Base-by-base conservation (phyloP, 495 filamentous ascomycete species). In the Podospora conica region DNA sequence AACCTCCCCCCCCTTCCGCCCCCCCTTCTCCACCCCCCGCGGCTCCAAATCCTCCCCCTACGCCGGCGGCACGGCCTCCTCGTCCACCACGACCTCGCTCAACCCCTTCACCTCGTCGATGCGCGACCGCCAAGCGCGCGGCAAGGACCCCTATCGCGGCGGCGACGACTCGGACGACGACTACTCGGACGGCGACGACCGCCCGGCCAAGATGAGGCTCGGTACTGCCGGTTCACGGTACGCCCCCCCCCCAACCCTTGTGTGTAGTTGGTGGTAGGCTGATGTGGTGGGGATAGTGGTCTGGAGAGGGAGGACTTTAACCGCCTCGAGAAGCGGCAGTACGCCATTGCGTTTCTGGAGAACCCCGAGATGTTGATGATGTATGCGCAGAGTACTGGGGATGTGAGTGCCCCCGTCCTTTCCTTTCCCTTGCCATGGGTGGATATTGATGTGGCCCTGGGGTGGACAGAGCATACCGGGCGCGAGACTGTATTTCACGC, bases 291-390 rank as follows among this genome's bases (percentile, higher is more conserved):
- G 29, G 1, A 3, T 3, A 53, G 20, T 53, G 68, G 70, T 11
- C 20, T 33, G 7, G 64, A 69, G 20, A 71, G 68, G 56, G 70
- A 71, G 63, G 61, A 77, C 22, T 81, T 74, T 63, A 66, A 66
- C 31, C 25, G 55, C 3, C 20, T 56, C 18, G 77, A 83, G 64
- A 72, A 72, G 11, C 79, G 80, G 3, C 71, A 77, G 40, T 68
- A 76, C 25, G 83, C 83, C 29, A 71, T 78, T 18, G 69, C 79
- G 22, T 77, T 82, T 25, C 72, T 86, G 0, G 78, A 83, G 58
- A 81, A 68, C 58, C 82, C 83, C 1, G 83, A 86, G 65, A 66
- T 83, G 61, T 71, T 86, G 24, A 83, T 83, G 77, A 84, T 84
- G 80, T 78, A 81, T 27, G 78, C 83, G 15, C 74, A 81, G 61